These are phyloP conservation scores for Crithidia fasciculata DNA, from an alignment of 208 protist genomes.

Conservation along the genomic window DNA sequence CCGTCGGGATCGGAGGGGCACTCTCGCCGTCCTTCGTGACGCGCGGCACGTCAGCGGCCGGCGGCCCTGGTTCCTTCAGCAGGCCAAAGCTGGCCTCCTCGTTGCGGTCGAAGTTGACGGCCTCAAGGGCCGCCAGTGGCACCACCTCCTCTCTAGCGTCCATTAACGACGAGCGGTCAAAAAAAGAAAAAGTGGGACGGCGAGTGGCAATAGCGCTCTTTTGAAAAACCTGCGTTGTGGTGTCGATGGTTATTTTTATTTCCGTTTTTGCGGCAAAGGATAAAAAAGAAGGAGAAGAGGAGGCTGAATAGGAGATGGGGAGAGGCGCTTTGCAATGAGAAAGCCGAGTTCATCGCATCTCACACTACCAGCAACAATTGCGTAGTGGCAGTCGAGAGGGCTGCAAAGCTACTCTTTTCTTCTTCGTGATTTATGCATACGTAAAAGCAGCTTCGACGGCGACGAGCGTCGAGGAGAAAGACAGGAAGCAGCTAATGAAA, in stretches of 20 bases:
- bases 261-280: not conserved
- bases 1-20: conserved; percentile 71
- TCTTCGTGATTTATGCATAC: too few relatives aligned
- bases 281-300: not conserved
- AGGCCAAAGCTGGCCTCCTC: conserved; percentile 72
- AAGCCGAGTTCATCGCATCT: too few relatives aligned
- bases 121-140: conserved; percentile 64
- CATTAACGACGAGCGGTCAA: not conserved
- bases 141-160: conserved; percentile 57
- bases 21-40: conserved; percentile 75
- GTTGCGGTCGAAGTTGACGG: conserved; percentile 57
- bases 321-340: too few relatives aligned
- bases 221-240: not conserved
- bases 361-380: too few relatives aligned
- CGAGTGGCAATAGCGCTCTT: not conserved
- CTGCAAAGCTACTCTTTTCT: too few relatives aligned
- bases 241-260: too few relatives aligned
- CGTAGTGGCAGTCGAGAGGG: too few relatives aligned
- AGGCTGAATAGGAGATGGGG: not conserved
- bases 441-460: too few relatives aligned
- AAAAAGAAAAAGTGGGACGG: not conserved
- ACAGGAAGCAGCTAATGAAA: too few relatives aligned
- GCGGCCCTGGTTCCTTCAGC: conserved; percentile 78
- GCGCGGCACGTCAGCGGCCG: conserved; percentile 46
- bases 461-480: too few relatives aligned